Base-by-base conservation (phyloP, 2,329 filamentous ascomycete species). In the Colletotrichum agaves region DNA sequence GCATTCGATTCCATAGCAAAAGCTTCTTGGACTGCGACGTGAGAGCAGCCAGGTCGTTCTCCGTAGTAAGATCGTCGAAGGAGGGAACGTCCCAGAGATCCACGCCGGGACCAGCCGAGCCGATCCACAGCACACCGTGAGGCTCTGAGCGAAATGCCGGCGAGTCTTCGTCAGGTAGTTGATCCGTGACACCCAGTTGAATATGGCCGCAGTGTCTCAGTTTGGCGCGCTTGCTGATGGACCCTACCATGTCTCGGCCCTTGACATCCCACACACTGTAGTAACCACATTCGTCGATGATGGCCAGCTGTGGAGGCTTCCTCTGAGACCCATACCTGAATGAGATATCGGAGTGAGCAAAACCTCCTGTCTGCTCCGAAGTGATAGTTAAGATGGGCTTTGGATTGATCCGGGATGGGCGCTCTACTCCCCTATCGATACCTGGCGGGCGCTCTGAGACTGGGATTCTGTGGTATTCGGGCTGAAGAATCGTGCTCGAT, bases 191-290 rank as follows among this genome's bases (percentile, higher is more conserved):
- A 2, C 83, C 83, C 46, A 78, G 75, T 13, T 73, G 74, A 6
- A 85, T 80, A 57, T 84, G 81, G 2, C 86, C 86, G 59, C 79
- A 79, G 57, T 77, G 76, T 17, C 63, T 73, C 37, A 79, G 73
- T 7, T 74, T 75, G 17, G 78, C 74, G 11, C 72, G 79, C 35
- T 78, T 71, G 8, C 73, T 76, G 33, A 74, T 79, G 19, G 78
- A 76, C 21, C 76, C 74, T 11, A 76, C 73, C 17, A 77, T 70
- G 65, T 75, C 73, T 69, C 74, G 80, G 61, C 79, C 80, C 12
- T 72, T 71, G 23, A 91, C 78, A 68, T 91, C 84, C 88, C 90
- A 93, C 4, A 93, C 76, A 47, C 82, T 88, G 92, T 91, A 94
- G 64, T 80, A 82, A 1, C 91, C 91, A 37, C 79, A 79, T 58